phyloP scores from a whole-genome alignment of 2,329 filamentous ascomycete species.

The Diaporthe sp. region DNA sequence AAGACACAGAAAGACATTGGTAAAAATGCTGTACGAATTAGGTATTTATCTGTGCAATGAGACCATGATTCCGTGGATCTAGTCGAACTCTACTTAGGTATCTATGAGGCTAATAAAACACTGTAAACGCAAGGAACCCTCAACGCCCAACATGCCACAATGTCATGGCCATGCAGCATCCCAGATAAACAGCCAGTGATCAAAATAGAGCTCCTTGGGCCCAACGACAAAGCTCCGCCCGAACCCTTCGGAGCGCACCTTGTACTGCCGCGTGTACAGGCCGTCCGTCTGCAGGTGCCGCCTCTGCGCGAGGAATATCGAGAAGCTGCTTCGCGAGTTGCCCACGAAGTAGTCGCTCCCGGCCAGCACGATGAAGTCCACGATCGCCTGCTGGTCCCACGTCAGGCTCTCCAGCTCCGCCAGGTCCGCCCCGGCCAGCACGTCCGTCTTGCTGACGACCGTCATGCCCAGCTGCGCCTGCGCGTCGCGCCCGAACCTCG shows the following conservation, averaged over 20 bases:
- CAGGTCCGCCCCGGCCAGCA: conserved; percentile 48
- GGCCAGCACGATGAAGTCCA: conserved; percentile 58
- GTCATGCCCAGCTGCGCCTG: conserved; percentile 50
- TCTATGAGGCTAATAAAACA: background rate
- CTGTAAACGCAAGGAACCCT: background rate
- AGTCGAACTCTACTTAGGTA: background rate
- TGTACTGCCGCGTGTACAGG: conserved; percentile 59
- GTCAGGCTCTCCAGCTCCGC: conserved; percentile 54
- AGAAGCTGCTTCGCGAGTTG: conserved; percentile 63
- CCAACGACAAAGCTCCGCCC: conserved; percentile 59
- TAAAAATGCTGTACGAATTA: too few species aligned
- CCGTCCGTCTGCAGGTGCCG: conserved; percentile 58
- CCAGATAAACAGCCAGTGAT: conserved; percentile 64
- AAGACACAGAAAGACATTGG: background rate
- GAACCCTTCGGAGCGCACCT: conserved; percentile 57
- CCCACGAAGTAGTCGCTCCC: conserved; percentile 58
- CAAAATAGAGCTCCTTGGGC: conserved; percentile 60
- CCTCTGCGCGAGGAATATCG: conserved; percentile 61
- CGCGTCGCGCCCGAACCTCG: conserved; percentile 54
- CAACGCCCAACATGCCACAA: background rate
- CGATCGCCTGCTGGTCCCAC: conserved; percentile 61
- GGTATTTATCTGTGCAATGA: background rate
- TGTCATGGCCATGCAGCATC: conserved; percentile 59
- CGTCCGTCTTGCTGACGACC: conserved; percentile 55
- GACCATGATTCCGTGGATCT: background rate